Percentiles rank a stretch among this genome's conserved stretches.
Conservation (phyloP, 169 alveolate genomes). For the Amoebophrya sp. region DNA sequence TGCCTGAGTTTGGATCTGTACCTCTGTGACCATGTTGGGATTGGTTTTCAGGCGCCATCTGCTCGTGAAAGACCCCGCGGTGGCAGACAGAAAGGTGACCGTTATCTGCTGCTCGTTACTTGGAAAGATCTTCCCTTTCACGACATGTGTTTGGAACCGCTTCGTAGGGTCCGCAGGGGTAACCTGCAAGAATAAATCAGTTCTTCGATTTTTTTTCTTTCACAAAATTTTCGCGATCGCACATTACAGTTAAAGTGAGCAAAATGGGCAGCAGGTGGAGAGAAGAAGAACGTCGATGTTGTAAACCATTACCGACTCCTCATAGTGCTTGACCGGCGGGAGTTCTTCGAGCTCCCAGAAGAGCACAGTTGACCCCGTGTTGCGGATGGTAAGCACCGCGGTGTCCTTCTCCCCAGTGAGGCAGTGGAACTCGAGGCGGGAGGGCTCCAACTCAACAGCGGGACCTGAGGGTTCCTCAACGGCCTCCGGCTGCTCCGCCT, state of each 20-base stretch:
- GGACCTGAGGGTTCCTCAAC: not conserved
- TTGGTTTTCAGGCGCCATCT: constrained; percentile 4
- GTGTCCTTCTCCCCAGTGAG: not conserved
- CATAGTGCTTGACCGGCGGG: not conserved
- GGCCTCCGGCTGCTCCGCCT: not conserved
- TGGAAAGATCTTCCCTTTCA: not conserved
- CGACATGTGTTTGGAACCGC: not conserved
- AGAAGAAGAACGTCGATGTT: too few species aligned
- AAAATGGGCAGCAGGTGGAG: not conserved
- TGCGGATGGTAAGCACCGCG: not conserved
- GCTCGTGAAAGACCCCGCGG: not conserved
- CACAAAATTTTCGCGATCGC: too few species aligned
- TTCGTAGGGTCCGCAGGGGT: not conserved
- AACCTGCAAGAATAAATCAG: too few species aligned
- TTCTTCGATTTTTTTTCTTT: too few species aligned
- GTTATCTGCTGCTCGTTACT: not conserved
- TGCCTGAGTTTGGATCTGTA: too few species aligned
- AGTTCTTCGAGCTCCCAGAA: constrained; percentile 6
- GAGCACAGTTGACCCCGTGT: not conserved
- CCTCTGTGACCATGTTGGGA: not conserved
- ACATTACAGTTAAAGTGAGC: not conserved
- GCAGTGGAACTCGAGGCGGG: not conserved
- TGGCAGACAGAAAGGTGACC: not conserved
- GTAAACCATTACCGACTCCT: not conserved
- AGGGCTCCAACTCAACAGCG: not conserved